These are phyloP conservation scores for Chloromonas sp. DNA, from an alignment of 163 green algal species.

Conservation along the genomic window DNA sequence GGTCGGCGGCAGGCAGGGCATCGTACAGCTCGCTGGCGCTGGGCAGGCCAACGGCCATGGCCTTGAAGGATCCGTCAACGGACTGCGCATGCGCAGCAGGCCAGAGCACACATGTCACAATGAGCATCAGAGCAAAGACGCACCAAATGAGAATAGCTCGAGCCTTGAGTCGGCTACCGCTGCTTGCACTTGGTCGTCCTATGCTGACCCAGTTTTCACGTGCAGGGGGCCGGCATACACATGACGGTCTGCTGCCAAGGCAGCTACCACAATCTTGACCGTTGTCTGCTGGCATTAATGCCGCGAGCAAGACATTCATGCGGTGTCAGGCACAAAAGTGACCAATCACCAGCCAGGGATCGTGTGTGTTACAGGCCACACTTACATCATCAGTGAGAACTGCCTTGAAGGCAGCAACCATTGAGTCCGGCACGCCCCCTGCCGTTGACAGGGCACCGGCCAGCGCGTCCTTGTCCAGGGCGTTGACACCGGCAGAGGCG, in stretches of 20 bases:
- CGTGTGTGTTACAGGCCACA: neutral
- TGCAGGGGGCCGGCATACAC: no score
- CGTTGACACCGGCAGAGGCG: neutral
- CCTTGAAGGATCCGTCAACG: constrained; percentile 75
- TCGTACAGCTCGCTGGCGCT: constrained; percentile 74
- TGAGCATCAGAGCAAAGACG: neutral
- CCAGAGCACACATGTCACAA: neutral
- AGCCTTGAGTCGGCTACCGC: neutral
- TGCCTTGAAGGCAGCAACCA: constrained; percentile 58
- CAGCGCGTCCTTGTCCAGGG: constrained; percentile 10
- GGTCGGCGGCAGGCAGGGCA: constrained; percentile 64
- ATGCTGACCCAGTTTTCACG: no score
- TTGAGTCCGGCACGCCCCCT: constrained; percentile 47
- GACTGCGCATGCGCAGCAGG: constrained; percentile 5
- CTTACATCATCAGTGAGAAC: constrained; percentile 52
- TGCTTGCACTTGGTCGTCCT: no score
- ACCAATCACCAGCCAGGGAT: no score
- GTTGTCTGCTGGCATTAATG: no score
- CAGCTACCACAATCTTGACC: no score
- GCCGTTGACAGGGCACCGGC: constrained; percentile 25
- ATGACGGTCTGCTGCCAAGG: no score
- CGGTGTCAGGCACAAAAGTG: no score
- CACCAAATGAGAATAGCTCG: neutral
- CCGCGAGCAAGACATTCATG: no score
- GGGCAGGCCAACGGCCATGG: constrained; percentile 70